Base-by-base conservation (phyloP, 768 basidiomycete species). In the Pulveroboletus ravenelii region DNA sequence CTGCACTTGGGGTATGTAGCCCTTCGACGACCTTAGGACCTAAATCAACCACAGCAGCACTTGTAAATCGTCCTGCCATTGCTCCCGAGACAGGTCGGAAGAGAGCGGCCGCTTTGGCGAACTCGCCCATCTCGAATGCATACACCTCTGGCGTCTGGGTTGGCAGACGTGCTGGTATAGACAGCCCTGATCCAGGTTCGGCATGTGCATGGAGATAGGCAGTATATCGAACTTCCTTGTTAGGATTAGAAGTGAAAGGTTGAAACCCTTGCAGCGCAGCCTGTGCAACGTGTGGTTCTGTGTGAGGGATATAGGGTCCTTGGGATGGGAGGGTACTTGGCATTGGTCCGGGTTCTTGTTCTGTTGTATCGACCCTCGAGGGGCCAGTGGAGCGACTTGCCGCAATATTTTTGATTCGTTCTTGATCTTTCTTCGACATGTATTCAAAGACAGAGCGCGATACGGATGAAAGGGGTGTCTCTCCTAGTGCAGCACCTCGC, bases 11-110 rank as follows among this genome's bases (percentile, higher is more conserved):
- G 35, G 75, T 79, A 57, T 88, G 80, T 43, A 92, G 63, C 2
- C 90, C 90, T 63, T 85, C 87, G 29, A 80, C 61, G 12, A 81
- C 64, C 48, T 79, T 76, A 5, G 85, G 79, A 1, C 79, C 85
- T 5, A 69, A 64, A 25, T 91, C 89, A n/a, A 89, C 69, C 13
- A 84, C 75, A 0, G 79, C 78, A 0, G 90, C 89, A 50, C 81
- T 87, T 6, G 88, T 92, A 68, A 98, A 98, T n/a, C 95, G 79
- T 18, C 84, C 87, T 0, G 93, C 92, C 90, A 98, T 97, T 14
- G 91, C 90, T 3, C 87, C 90, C 0, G 84, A 80, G 57, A 94
- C 81, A 0, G 96, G 96, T 60, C 92, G 92, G 73, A 97, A 98
- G 27, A 98, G 80, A 23, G 78, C 70, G 0, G 95, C 95, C 0